phyloP scores from a whole-genome alignment of 352 stramenopile species.

The Pythium apleroticum region DNA sequence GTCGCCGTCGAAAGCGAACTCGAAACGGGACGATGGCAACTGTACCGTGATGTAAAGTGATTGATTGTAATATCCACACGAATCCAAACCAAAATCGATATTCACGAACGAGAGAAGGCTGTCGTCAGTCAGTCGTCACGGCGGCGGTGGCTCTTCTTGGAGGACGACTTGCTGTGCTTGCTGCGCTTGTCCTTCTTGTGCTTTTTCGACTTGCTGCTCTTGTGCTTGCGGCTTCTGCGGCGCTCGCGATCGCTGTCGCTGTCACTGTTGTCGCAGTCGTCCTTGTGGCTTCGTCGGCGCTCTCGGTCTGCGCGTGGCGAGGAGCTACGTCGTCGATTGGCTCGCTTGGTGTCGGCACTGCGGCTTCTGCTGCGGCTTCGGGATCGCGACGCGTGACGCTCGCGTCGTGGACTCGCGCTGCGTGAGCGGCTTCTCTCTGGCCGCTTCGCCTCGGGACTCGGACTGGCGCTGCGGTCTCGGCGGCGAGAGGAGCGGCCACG shows the following conservation, averaged over 20 bases:
- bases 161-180: slow-evolving; percentile 32
- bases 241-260: slow-evolving; percentile 18
- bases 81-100: background rate
- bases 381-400: slow-evolving; percentile 2
- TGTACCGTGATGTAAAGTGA: slow-evolving; percentile 23
- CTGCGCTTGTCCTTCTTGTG: slow-evolving; percentile 49
- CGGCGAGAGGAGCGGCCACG: background rate
- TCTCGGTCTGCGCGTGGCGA: background rate
- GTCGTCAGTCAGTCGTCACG: slow-evolving; percentile 20
- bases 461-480: slow-evolving; percentile 16
- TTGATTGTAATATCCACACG: background rate
- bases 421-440: background rate
- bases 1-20: background rate
- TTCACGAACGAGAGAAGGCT: slow-evolving; percentile 17
- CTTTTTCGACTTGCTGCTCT: slow-evolving; percentile 43
- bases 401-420: slow-evolving; percentile 7
- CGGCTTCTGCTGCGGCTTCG: slow-evolving; percentile 22
- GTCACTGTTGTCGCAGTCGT: background rate
- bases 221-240: slow-evolving; percentile 25
- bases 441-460: background rate
- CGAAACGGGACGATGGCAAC: slow-evolving; percentile 17
- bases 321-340: slow-evolving; percentile 28
- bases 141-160: slow-evolving; percentile 29
- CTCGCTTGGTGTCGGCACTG: slow-evolving; percentile 16
- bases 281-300: slow-evolving; percentile 4